phyloP scores from a whole-genome alignment of 768 basidiomycete genomes.

The Podaxis carcinomalis region DNA sequence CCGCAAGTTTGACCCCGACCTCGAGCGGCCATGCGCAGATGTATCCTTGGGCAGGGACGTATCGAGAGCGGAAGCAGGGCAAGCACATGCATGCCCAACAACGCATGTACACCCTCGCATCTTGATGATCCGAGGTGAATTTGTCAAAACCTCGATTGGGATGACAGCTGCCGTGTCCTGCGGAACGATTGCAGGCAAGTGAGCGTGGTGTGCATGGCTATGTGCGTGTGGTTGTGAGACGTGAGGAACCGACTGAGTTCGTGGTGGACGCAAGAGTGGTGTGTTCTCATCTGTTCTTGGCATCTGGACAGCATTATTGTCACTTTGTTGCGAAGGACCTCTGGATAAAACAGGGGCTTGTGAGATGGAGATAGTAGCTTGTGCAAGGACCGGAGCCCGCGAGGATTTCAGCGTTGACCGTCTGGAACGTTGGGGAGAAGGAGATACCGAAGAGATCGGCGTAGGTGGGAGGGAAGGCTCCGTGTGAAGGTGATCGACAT shows the following conservation, averaged over 20 bases:
- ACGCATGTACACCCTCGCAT: slow-evolving; percentile 13
- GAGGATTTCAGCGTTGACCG: slow-evolving; percentile 1
- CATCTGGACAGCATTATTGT: background rate
- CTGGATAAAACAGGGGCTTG: slow-evolving; percentile 12
- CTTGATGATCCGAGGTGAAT: slow-evolving; percentile 26
- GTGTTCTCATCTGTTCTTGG: slow-evolving; percentile 6
- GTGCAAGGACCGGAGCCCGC: background rate
- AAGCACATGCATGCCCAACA: slow-evolving; percentile 1
- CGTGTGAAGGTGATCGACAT: slow-evolving; percentile 67
- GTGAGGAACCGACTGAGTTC: background rate
- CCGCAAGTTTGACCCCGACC: background rate
- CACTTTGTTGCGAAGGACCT: slow-evolving; percentile 2
- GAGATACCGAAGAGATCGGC: slow-evolving; percentile 22
- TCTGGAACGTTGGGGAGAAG: slow-evolving; percentile 17
- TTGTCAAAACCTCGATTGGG: slow-evolving; percentile 25
- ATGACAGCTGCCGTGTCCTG: slow-evolving; percentile 9
- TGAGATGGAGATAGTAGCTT: background rate
- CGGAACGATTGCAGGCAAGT: slow-evolving; percentile 10
- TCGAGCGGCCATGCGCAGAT: background rate
- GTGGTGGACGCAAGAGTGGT: slow-evolving; percentile 1
- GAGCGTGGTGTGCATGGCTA: slow-evolving; percentile 6
- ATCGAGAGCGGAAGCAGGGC: background rate
- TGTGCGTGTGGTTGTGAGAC: background rate
- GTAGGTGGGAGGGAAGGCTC: slow-evolving; percentile 50
- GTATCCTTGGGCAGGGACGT: background rate